phyloP scores from a whole-genome alignment of 306 rosid species.

The Trichosanthes cucumerina region DNA sequence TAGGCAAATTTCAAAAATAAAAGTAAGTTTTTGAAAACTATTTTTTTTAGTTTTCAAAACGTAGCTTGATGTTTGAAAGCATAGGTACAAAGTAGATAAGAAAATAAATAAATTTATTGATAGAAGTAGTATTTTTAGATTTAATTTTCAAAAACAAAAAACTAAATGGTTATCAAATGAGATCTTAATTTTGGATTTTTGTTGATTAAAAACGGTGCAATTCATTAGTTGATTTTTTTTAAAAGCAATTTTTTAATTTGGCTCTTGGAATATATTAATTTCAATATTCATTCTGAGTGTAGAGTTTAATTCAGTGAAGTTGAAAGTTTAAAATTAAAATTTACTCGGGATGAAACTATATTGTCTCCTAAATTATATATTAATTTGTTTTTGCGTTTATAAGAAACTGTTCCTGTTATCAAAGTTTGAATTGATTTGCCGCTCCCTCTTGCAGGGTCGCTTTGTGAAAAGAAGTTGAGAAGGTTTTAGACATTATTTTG shows the following conservation, averaged over 20 bases:
- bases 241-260: too few species aligned
- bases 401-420: neutral
- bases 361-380: neutral
- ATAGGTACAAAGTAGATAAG: too few species aligned
- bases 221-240: too few species aligned
- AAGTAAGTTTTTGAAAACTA: too few species aligned
- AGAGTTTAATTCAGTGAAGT: neutral
- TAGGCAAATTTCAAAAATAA: too few species aligned
- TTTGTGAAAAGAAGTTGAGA: slow-evolving; percentile 73
- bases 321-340: neutral
- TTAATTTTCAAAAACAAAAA: too few species aligned
- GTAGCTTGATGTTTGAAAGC: too few species aligned
- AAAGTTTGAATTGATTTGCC: neutral
- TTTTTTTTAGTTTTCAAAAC: too few species aligned
- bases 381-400: neutral
- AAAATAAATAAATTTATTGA: too few species aligned
- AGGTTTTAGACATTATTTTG: slow-evolving; percentile 6
- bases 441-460: slow-evolving; percentile 50
- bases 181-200: too few species aligned
- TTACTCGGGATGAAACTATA: neutral
- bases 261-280: neutral
- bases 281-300: neutral
- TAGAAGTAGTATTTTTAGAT: too few species aligned
- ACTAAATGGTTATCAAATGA: too few species aligned
- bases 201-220: neutral